These are phyloP conservation scores for Cercophora scortea DNA, from an alignment of 495 filamentous ascomycete species.

Conservation along the genomic window DNA sequence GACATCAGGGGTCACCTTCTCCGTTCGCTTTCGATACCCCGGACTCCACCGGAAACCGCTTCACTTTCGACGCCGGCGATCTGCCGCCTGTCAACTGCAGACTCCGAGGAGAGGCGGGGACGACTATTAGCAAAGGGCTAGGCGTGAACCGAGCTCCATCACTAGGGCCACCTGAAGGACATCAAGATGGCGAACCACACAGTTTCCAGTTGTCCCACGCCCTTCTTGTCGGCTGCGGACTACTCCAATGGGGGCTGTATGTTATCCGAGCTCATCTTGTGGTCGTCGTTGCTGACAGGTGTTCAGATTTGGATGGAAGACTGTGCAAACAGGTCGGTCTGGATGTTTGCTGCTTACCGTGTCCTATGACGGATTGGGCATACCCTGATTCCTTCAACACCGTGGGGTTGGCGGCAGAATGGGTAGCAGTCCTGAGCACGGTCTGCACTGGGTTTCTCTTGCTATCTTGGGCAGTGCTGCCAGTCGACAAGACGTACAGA, in stretches of 20 bases:
- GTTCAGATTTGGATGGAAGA: slow-evolving; percentile 58
- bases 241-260: slow-evolving; percentile 35
- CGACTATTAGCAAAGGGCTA: neutral
- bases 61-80: neutral
- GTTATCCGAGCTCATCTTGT: slow-evolving; percentile 8
- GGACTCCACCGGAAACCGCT: neutral
- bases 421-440: slow-evolving; percentile 69
- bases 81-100: neutral
- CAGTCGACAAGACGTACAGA: slow-evolving; percentile 81
- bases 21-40: no score
- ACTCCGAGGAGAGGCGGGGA: neutral
- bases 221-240: slow-evolving; percentile 27
- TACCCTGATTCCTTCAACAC: slow-evolving; percentile 69
- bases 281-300: slow-evolving; percentile 7
- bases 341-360: slow-evolving; percentile 76
- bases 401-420: slow-evolving; percentile 60
- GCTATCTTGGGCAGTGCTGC: slow-evolving; percentile 72
- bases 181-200: slow-evolving; percentile 24
- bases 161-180: neutral
- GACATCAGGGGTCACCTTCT: no score
- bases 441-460: slow-evolving; percentile 69
- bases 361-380: slow-evolving; percentile 75
- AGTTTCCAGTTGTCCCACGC: slow-evolving; percentile 19
- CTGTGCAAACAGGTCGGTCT: slow-evolving; percentile 35
- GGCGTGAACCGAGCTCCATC: neutral